Evolutionary conservation across 441 rosid species (phyloP).

Genomic region (Erysimum pusillum): DNA sequence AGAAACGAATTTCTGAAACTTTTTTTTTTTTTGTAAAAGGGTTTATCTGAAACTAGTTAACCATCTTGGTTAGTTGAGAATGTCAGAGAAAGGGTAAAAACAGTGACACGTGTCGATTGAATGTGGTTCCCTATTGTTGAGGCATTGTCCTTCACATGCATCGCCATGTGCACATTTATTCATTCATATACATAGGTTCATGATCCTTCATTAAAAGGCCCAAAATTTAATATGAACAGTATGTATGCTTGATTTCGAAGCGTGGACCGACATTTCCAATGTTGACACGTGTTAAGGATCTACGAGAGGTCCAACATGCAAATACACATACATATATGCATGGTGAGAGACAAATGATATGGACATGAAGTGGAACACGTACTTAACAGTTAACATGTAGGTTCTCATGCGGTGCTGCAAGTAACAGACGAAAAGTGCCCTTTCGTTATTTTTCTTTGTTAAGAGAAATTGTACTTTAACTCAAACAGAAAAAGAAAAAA

Average conservation of each 20-base stretch:
- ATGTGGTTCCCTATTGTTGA: constrained; percentile 44
- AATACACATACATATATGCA: constrained; percentile 7
- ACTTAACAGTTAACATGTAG: constrained; percentile 19
- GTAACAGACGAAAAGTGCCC: background rate
- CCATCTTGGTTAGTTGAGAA: background rate
- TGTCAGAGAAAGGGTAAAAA: background rate
- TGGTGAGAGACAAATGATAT: constrained; percentile 22
- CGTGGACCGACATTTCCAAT: constrained; percentile 32
- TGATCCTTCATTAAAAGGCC: background rate
- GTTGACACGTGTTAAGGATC: constrained; percentile 28
- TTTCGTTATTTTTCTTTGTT: background rate
- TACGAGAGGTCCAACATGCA: constrained; percentile 30
- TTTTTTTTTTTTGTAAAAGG: no score
- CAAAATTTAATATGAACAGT: constrained; percentile 14
- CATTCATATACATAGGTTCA: constrained; percentile 25
- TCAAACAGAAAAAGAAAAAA: background rate
- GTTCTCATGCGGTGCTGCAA: constrained; percentile 25
- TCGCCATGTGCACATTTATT: constrained; percentile 42
- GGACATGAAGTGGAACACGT: constrained; percentile 28
- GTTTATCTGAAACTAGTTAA: no score
- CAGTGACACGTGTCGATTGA: constrained; percentile 18
- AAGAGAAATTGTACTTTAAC: constrained; percentile 9
- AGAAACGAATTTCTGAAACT: background rate
- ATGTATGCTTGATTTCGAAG: constrained; percentile 18
- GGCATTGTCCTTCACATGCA: constrained; percentile 41